Percentiles rank a stretch among this genome's conserved stretches.
Conservation (phyloP, 2,329 filamentous ascomycete species). For the Samsoniella hepiali region DNA sequence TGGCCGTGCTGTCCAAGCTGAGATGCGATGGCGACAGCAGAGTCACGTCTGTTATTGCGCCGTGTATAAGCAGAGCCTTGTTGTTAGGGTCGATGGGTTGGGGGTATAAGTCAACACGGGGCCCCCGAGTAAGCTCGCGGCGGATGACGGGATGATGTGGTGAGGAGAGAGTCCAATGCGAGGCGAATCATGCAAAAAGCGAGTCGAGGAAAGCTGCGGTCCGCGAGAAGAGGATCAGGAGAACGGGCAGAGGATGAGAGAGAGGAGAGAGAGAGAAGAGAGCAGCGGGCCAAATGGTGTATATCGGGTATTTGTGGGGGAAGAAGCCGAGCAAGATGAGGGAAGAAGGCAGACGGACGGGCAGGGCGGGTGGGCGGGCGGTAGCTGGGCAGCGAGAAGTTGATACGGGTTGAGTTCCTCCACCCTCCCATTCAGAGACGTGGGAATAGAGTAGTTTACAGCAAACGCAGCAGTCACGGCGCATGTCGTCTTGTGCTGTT, state of each 20-base stretch:
- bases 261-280: conserved; percentile 2
- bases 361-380: conserved; percentile 1
- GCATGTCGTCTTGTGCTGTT: too few relatives aligned
- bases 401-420: not conserved
- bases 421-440: not conserved
- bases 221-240: not conserved
- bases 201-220: too few relatives aligned
- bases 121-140: not conserved
- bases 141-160: not conserved
- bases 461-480: not conserved
- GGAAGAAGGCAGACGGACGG: not conserved
- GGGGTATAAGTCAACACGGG: conserved; percentile 3
- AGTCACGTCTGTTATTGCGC: not conserved
- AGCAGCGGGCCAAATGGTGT: conserved; percentile 8
- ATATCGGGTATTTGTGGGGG: conserved; percentile 18
- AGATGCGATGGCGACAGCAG: conserved; percentile 5
- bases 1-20: not conserved
- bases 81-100: not conserved
- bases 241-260: not conserved
- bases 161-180: not conserved
- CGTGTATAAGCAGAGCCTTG: not conserved
- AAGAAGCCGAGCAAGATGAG: not conserved
- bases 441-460: not conserved
- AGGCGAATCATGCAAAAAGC: not conserved
- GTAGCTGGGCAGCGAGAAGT: conserved; percentile 16